These are phyloP conservation scores for Kewa caespitosa DNA, from an alignment of 179 eudicot species.

Conservation along the genomic window DNA sequence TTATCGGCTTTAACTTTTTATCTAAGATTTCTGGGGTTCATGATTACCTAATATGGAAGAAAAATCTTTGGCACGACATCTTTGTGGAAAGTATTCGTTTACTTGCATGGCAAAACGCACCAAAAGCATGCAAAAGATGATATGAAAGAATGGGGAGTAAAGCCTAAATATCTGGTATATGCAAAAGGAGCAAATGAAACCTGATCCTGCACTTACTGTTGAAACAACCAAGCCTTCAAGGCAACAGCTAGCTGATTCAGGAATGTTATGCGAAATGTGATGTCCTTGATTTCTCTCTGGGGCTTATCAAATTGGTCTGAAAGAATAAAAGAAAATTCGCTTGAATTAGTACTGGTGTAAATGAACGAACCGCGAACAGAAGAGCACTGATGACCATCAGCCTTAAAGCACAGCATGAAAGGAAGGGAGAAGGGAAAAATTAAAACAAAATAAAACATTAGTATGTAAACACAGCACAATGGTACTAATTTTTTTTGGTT, in stretches of 20 bases:
- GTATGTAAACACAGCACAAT: neutral
- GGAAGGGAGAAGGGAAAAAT: neutral
- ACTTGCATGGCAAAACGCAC: no score
- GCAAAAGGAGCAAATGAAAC: neutral
- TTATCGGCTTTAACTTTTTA: neutral
- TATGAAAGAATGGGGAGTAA: neutral
- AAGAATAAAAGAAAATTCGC: neutral
- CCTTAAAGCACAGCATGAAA: neutral
- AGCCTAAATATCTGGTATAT: neutral
- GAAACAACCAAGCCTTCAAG: neutral
- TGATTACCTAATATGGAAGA: neutral
- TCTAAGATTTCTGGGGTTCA: neutral
- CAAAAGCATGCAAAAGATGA: neutral
- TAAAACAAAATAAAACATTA: neutral
- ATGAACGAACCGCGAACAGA: neutral
- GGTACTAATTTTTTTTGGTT: neutral
- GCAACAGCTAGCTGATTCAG: neutral
- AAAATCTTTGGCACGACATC: neutral
- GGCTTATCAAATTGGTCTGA: neutral
- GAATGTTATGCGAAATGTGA: neutral
- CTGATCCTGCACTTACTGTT: slow-evolving; percentile 1
- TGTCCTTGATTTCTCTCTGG: neutral
- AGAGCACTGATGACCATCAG: neutral
- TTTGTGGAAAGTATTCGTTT: neutral
- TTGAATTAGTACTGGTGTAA: neutral